A percentile compares a stretch with the other conserved stretches of the same genome.
phyloP scores from a whole-genome alignment of 495 filamentous ascomycete genomes.

The Arthonia radiata region DNA sequence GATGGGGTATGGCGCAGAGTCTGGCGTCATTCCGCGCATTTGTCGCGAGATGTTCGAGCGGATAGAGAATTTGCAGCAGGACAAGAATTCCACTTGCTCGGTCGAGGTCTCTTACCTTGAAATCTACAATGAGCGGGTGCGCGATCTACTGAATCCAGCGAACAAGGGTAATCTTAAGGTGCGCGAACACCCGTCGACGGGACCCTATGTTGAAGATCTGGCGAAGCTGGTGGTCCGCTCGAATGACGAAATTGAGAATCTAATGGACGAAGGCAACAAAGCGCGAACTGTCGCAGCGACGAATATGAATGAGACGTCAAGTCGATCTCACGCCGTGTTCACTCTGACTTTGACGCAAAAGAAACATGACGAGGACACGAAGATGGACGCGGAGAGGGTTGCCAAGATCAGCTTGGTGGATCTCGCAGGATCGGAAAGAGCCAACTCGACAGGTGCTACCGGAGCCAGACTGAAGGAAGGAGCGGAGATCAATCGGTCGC shows the following conservation, averaged over 20 bases:
- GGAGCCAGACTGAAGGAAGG: conserved; percentile 93
- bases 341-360: conserved; percentile 77
- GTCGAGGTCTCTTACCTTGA: too few relatives aligned
- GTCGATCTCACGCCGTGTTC: conserved; percentile 86
- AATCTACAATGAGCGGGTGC: too few relatives aligned
- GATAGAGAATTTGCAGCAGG: too few relatives aligned
- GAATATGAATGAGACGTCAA: conserved; percentile 93
- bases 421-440: conserved; percentile 89
- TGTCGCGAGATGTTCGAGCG: too few relatives aligned
- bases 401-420: conserved; percentile 94
- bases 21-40: too few relatives aligned
- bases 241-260: too few relatives aligned
- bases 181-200: conserved; percentile 93
- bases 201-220: conserved; percentile 93
- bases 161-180: too few relatives aligned
- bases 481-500: conserved; percentile 89
- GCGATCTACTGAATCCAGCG: too few relatives aligned
- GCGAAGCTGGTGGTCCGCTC: conserved; percentile 94
- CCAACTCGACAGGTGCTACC: conserved; percentile 84
- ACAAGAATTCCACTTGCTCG: too few relatives aligned
- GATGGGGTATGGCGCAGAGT: too few relatives aligned
- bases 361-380: conserved; percentile 54
- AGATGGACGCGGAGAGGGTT: conserved; percentile 70
- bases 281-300: conserved; percentile 91
- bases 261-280: conserved; percentile 61